phyloP scores from a whole-genome alignment of 2,329 filamentous ascomycete species.

The Scedosporium minutisporum region DNA sequence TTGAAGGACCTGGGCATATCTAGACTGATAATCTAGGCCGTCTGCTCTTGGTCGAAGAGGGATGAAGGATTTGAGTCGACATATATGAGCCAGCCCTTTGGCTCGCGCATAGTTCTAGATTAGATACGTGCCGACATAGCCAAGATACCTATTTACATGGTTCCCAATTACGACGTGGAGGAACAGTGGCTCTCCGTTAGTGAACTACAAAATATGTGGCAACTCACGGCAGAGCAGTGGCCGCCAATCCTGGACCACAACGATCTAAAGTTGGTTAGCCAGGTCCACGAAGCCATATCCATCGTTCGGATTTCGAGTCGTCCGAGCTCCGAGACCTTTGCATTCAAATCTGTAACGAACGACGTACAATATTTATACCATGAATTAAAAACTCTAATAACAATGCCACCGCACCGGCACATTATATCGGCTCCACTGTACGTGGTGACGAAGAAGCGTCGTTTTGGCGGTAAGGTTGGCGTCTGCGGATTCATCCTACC shows the following conservation, averaged over 20 bases:
- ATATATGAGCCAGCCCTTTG: background rate
- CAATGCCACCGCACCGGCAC: background rate
- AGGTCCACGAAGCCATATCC: background rate
- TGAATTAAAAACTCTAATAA: background rate
- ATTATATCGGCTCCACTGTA: background rate
- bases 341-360: background rate
- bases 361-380: slow-evolving; percentile 4
- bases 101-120: background rate
- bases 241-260: background rate
- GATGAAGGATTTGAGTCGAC: background rate
- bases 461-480: background rate
- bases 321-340: background rate
- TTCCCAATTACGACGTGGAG: background rate
- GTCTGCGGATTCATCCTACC: slow-evolving; percentile 3
- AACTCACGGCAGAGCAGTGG: background rate
- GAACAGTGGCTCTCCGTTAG: background rate
- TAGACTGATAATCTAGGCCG: background rate
- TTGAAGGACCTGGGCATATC: background rate
- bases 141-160: background rate
- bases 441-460: background rate
- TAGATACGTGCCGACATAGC: background rate
- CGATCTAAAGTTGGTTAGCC: background rate
- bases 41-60: background rate
- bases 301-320: background rate
- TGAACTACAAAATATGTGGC: background rate